Evolutionary conservation across 108 stramenopile species (phyloP).

Genomic region (Nitzschia sp.): DNA sequence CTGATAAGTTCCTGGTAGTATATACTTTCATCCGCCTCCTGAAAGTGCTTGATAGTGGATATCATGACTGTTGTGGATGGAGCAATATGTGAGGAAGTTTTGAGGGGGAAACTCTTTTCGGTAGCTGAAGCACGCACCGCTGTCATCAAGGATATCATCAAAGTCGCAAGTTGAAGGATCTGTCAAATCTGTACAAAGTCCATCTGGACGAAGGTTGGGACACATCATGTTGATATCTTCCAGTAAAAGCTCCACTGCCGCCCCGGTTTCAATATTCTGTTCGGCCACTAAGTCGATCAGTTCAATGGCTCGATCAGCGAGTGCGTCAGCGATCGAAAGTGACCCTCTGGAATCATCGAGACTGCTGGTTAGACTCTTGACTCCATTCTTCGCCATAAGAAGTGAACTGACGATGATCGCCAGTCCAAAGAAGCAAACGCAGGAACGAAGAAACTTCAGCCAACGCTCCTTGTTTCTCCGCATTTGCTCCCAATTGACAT

Average conservation of each 20-base stretch:
- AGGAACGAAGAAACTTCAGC: neutral
- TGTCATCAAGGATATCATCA: conserved; percentile 6
- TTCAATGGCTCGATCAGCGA: conserved; percentile 6
- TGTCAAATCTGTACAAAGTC: conserved; percentile 19
- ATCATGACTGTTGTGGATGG: neutral
- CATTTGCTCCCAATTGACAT: neutral
- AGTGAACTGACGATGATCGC: conserved; percentile 10
- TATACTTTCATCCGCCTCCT: conserved; percentile 5
- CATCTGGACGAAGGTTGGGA: conserved; percentile 13
- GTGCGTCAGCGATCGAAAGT: neutral
- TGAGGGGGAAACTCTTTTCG: neutral
- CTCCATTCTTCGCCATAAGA: conserved; percentile 24
- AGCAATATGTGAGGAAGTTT: neutral
- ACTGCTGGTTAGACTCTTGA: conserved; percentile 17
- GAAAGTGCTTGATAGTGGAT: conserved; percentile 16
- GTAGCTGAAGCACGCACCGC: neutral
- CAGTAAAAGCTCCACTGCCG: conserved; percentile 2
- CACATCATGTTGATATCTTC: conserved; percentile 28
- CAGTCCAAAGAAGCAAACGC: conserved; percentile 17
- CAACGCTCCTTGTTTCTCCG: neutral
- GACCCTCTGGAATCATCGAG: conserved; percentile 14
- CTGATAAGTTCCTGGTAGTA: conserved; percentile 20
- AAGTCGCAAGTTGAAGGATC: conserved; percentile 23
- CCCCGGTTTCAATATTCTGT: conserved; percentile 8
- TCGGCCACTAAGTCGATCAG: conserved; percentile 20